phyloP scores from a whole-genome alignment of 139 green algal genomes.

The Chlorella sp. region DNA sequence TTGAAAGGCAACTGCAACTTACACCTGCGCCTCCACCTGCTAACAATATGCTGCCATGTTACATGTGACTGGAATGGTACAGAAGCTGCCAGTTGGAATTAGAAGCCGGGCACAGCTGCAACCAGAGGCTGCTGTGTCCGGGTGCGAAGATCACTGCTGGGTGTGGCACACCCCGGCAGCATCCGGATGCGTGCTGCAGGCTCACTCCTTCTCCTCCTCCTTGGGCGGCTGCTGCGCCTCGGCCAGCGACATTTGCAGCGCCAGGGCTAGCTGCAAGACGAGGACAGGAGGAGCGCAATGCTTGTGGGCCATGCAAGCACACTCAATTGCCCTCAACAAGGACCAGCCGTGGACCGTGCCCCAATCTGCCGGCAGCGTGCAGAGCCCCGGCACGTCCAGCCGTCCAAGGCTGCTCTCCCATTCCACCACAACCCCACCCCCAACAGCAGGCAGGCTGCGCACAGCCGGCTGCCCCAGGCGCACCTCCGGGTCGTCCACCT shows the following conservation, averaged over 20 bases:
- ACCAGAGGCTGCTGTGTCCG: no score
- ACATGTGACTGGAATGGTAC: no score
- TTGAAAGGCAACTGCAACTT: no score
- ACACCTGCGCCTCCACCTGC: no score
- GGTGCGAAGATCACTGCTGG: no score
- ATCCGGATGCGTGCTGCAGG: neutral
- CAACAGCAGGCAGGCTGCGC: no score
- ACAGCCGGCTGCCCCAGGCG: no score
- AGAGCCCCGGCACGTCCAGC: neutral
- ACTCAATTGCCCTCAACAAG: neutral
- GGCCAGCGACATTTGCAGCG: conserved; percentile 40
- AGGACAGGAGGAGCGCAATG: neutral
- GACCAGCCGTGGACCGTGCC: no score
- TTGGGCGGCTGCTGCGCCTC: conserved; percentile 31
- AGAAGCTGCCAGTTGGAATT: no score
- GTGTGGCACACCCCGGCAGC: neutral
- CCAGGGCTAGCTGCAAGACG: conserved; percentile 39
- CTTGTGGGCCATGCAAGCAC: no score
- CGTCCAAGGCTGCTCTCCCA: neutral
- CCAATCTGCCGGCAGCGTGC: neutral
- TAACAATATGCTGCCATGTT: no score
- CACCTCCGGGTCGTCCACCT: conserved; percentile 45
- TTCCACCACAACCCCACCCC: neutral
- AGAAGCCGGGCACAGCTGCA: neutral
- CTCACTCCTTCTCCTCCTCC: conserved; percentile 19